Percentiles rank a stretch among this genome's conserved stretches.
phyloP scores from a whole-genome alignment of 2,329 filamentous ascomycete genomes.

The Nigrospora osmanthi region DNA sequence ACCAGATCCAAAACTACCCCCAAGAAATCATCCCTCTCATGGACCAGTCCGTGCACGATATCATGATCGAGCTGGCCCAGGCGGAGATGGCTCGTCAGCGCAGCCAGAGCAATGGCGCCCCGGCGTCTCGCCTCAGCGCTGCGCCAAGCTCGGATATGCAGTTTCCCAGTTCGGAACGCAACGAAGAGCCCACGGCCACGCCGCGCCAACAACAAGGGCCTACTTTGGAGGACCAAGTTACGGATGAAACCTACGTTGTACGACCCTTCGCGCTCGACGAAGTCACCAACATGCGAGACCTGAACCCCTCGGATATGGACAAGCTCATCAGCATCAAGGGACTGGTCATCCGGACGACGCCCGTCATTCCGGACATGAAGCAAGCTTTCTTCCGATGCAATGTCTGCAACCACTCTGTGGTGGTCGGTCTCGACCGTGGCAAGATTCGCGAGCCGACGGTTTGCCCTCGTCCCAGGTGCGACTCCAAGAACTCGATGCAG shows the following conservation, averaged over 20 bases:
- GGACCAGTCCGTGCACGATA: constrained; percentile 89
- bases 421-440: constrained; percentile 87
- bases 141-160: constrained; percentile 65
- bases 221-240: constrained; percentile 72
- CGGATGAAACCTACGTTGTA: constrained; percentile 74
- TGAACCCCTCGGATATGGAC: constrained; percentile 94
- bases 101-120: constrained; percentile 20
- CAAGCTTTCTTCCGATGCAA: constrained; percentile 96
- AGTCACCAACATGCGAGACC: constrained; percentile 82
- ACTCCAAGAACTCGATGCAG: constrained; percentile 90
- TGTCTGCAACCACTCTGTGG: constrained; percentile 83
- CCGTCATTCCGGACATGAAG: constrained; percentile 98
- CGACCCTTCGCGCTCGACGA: constrained; percentile 83
- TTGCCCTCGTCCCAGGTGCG: constrained; percentile 77
- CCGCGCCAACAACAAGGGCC: constrained; percentile 32
- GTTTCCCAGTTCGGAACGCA: constrained; percentile 71
- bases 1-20: constrained; percentile 88
- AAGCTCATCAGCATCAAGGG: constrained; percentile 93
- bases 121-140: constrained; percentile 48
- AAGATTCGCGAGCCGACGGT: constrained; percentile 91
- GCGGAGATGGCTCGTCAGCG: constrained; percentile 68
- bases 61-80: constrained; percentile 83
- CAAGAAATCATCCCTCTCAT: constrained; percentile 95
- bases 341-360: constrained; percentile 88
- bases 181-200: constrained; percentile 37